A percentile compares a stretch with the other conserved stretches of the same genome.
Conservation (phyloP, 2,329 filamentous ascomycete species). For the Penicillium sp. region DNA sequence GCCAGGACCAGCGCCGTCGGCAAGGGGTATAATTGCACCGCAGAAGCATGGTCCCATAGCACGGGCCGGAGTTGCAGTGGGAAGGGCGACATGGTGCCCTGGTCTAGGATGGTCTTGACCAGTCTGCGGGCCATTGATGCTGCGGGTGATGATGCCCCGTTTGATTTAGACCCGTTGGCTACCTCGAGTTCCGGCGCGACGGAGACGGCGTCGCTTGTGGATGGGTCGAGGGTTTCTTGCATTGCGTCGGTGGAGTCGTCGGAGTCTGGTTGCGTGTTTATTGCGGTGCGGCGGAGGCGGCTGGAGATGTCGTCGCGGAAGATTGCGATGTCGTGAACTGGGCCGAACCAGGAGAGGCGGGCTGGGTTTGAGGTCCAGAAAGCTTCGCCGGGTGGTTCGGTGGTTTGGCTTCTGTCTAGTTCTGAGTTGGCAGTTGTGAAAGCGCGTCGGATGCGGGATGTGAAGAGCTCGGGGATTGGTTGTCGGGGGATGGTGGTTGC, state of each 20-base stretch:
- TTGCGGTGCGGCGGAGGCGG: constrained; percentile 72
- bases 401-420: constrained; percentile 52
- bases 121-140: constrained; percentile 66
- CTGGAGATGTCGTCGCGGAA: constrained; percentile 85
- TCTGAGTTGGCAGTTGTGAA: constrained; percentile 80
- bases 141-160: constrained; percentile 31
- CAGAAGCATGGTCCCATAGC: constrained; percentile 81
- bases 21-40: constrained; percentile 82
- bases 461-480: constrained; percentile 83
- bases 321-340: constrained; percentile 81
- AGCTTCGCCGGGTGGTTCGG: constrained; percentile 66
- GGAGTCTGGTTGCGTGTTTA: constrained; percentile 62
- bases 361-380: constrained; percentile 90
- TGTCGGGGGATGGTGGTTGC: constrained; percentile 49
- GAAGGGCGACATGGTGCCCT: constrained; percentile 87
- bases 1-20: constrained; percentile 81
- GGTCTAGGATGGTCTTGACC: constrained; percentile 88
- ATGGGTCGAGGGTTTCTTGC: constrained; percentile 28
- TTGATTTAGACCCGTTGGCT: constrained; percentile 15
- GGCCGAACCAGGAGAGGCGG: constrained; percentile 80
- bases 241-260: constrained; percentile 24
- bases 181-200: constrained; percentile 36
- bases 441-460: constrained; percentile 76
- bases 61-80: constrained; percentile 76
- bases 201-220: constrained; percentile 17